A percentile compares a stretch with the other conserved stretches of the same genome.
Conservation (phyloP, 2,329 filamentous ascomycete species). For the Ploettnerulaceae sp. region DNA sequence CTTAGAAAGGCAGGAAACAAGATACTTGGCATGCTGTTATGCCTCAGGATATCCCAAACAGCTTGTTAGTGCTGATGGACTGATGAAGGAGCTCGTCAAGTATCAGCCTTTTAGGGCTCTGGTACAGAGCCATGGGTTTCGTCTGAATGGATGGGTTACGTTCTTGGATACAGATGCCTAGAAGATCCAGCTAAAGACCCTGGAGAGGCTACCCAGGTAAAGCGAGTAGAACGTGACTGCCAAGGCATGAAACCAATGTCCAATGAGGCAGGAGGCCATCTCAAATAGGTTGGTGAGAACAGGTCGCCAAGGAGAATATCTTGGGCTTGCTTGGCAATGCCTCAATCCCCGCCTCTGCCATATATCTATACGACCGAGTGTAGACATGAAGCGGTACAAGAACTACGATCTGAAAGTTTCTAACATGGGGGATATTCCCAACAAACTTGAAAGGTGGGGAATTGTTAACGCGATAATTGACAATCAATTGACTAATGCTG, state of each 20-base stretch:
- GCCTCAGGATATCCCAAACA: constrained; percentile 1
- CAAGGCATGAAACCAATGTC: background rate
- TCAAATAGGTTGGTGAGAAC: background rate
- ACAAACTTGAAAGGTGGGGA: too few species aligned
- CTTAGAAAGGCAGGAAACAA: constrained; percentile 6
- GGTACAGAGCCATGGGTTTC: background rate
- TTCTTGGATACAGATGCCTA: background rate
- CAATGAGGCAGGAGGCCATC: constrained; percentile 1
- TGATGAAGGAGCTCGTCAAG: too few species aligned
- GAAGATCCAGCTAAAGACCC: background rate
- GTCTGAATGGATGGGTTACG: background rate
- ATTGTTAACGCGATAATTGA: too few species aligned
- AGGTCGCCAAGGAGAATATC: background rate
- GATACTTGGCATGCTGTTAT: constrained; percentile 6
- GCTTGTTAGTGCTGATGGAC: background rate
- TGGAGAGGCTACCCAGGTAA: too few species aligned
- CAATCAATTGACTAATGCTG: too few species aligned
- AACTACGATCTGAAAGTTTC: too few species aligned
- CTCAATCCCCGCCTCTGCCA: constrained; percentile 3
- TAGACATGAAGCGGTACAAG: too few species aligned
- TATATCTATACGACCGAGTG: too few species aligned
- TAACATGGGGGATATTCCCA: too few species aligned
- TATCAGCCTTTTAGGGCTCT: too few species aligned
- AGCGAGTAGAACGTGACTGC: too few species aligned
- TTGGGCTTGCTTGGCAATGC: background rate